Evolutionary conservation across 495 filamentous ascomycete species (phyloP), one percentile per base, ranked within the genome.

Genomic region (Tuber umbilicatum): DNA sequence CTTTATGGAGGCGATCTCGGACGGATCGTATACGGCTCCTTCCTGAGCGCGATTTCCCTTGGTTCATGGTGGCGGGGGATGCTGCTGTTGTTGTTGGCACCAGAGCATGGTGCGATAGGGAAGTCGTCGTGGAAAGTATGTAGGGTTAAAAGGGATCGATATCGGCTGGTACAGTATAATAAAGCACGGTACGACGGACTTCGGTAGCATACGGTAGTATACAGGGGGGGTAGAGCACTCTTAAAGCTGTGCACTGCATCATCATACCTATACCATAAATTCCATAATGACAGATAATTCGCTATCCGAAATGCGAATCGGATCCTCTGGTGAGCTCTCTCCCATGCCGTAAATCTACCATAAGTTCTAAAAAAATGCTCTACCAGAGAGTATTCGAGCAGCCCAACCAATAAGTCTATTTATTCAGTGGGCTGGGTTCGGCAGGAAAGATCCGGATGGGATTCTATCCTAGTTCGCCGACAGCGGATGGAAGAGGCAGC

Each of bases 21-120:
- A n/a, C 47, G 27, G 73, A 72, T 69, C 39, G 43, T 70, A 55
- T 43, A 21, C 47, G 60, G 47, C 72, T 70, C 41, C 68, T 72
- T 42, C 70, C 70, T 64, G 76, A 72, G 73, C 70, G 77, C 47
- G 75, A 41, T 67, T 40, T 79, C 40, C 41, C 47, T 76, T 73
- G 67, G 70, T 76, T 76, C 70, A 70, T 75, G 40, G 72, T 60
- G 73, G 60, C 77, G 43, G 73, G 69, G 39, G 76, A 70, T 39
- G 76, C 72, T 74, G 76, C 69, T 50, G 68, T n/a, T 47, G 47
- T 75, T 47, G 47, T 75, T 70, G 41, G 31, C n/a, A 39, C 41
- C 21, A 35, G 31, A 70, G 72, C 75, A 75, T 78, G 76, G 69
- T 75, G 76, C 47, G 70, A 79, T 67, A 78, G 55, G 72, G 69